Conservation (phyloP, 805 yeast species). For the Pichia kluyveri region DNA sequence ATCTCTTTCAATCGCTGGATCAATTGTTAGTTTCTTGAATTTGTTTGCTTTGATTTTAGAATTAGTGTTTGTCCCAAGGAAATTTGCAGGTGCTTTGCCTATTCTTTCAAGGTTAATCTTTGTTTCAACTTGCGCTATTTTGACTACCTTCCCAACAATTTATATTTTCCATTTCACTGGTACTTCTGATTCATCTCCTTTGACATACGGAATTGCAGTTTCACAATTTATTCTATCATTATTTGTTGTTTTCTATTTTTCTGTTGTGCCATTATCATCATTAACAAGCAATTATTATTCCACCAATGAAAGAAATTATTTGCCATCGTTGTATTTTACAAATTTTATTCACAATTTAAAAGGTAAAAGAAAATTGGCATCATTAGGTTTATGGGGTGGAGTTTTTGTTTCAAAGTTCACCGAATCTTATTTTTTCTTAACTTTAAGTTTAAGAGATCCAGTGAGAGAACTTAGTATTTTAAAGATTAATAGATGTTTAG, state of each 20-base stretch:
- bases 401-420: conserved; percentile 60
- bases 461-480: conserved; percentile 56
- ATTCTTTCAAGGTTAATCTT: conserved; percentile 38
- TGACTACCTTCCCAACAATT: conserved; percentile 42
- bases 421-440: conserved; percentile 73
- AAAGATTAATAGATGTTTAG: conserved; percentile 47
- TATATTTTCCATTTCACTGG: conserved; percentile 38
- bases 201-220: conserved; percentile 38
- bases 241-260: conserved; percentile 43
- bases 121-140: conserved; percentile 31
- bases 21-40: conserved; percentile 48
- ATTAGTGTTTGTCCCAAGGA: conserved; percentile 55
- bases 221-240: conserved; percentile 51
- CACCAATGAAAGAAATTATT: conserved; percentile 30
- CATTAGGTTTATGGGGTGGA: conserved; percentile 60
- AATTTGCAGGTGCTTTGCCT: conserved; percentile 65
- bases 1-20: conserved; percentile 60
- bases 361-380: conserved; percentile 49
- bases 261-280: conserved; percentile 53
- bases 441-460: conserved; percentile 66
- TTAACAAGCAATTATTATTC: conserved; percentile 37
- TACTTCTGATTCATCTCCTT: conserved; percentile 22
- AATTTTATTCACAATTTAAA: conserved; percentile 44
- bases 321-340: conserved; percentile 52
- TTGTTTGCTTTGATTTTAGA: conserved; percentile 51